Conservation (phyloP, 1,139 yeast genomes). For the Debaryomycetaceae sp. region DNA sequence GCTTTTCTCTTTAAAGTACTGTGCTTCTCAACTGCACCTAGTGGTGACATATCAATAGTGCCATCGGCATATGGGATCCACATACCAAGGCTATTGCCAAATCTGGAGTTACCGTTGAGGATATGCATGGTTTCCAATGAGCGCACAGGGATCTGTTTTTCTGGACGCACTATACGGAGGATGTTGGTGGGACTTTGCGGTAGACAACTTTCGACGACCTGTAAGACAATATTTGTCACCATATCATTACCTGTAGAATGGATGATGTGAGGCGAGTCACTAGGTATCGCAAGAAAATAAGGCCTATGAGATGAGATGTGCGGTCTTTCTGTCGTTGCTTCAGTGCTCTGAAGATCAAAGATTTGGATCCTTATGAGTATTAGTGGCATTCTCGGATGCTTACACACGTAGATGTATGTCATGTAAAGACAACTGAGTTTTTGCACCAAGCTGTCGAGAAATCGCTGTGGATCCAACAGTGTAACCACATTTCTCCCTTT, state of each 20-base stretch:
- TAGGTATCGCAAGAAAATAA: constrained; percentile 62
- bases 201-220: constrained; percentile 53
- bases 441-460: constrained; percentile 45
- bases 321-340: constrained; percentile 20
- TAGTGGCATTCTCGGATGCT: constrained; percentile 61
- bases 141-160: constrained; percentile 46
- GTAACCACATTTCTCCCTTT: constrained; percentile 31
- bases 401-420: constrained; percentile 63
- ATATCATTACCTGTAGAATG: constrained; percentile 52
- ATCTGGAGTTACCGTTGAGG: constrained; percentile 59
- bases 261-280: constrained; percentile 63
- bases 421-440: constrained; percentile 50
- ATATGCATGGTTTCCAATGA: constrained; percentile 55
- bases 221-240: constrained; percentile 53
- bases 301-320: constrained; percentile 55
- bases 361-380: constrained; percentile 64
- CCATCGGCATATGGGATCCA: constrained; percentile 74
- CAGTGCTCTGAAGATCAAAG: constrained; percentile 48
- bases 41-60: constrained; percentile 58
- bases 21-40: constrained; percentile 40
- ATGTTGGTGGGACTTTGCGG: constrained; percentile 35
- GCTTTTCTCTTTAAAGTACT: constrained; percentile 11
- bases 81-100: constrained; percentile 56
- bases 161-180: constrained; percentile 21
- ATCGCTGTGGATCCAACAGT: constrained; percentile 39